Base-by-base conservation (phyloP, 1,284 basidiomycete species). In the Puccinia hordei region DNA sequence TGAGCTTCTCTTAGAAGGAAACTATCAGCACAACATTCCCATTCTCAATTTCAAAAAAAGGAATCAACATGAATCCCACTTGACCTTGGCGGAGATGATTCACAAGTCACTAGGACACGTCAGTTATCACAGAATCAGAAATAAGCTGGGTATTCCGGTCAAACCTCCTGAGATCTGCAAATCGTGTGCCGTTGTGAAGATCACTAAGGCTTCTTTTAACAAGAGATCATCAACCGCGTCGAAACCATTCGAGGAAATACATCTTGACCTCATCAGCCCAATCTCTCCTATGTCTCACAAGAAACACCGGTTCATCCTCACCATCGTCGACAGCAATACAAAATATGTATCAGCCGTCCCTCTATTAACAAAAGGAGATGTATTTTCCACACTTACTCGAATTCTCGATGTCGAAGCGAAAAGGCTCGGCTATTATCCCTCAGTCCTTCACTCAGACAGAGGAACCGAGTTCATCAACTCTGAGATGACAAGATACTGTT, bases 51-150 rank as follows among this genome's bases (percentile, higher is more conserved):
- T n/a, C n/a, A n/a, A n/a, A n/a, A n/a, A 51, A 51, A 51, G 49
- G 12, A 51, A 51, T 51, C 49, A 51, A 51, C 22, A 12, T n/a
- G n/a, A n/a, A n/a, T n/a, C n/a, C 24, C 38, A 35, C 15, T 38
- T 65, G 38, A 38, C 38, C 19, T 35, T 6, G 3, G 61, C 61
- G 1, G 61, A 65, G n/a, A 17, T 22, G 35, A 27, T 65, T 30
- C 61, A 65, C n/a, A 65, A 65, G 38, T 65, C 61, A 33, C 38
- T 65, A 4, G 61, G 61, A 30, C 61, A 65, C 27, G 61, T 65
- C 1, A 65, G 61, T 19, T 65, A 65, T n/a, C 61, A 65, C 38
- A 9, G 61, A 6, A 2, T 65, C 8, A 65, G 61, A 17, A 65
- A 65, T 8, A 65, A 65, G 38, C 61, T 65, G 5, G 61, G 61